Base-by-base conservation (phyloP, 2,329 filamentous ascomycete species). In the Colletotrichum sp. region DNA sequence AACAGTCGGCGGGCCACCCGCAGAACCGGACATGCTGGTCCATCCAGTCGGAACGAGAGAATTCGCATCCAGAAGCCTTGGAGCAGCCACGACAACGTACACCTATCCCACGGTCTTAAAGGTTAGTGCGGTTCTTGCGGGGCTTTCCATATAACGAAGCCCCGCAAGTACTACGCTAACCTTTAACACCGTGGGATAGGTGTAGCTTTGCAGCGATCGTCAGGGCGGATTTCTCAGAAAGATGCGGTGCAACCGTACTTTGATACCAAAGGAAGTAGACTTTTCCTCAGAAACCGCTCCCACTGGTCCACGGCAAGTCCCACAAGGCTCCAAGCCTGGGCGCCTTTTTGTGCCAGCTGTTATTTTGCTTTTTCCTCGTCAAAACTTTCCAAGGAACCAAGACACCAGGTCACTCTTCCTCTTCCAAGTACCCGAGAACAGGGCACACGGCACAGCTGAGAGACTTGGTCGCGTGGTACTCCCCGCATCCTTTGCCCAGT, bases 181-280 rank as follows among this genome's bases (percentile, higher is more conserved):
- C n/a, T n/a, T n/a, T n/a, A n/a, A n/a, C n/a, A n/a, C n/a, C n/a
- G n/a, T n/a, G n/a, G n/a, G n/a, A n/a, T n/a, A n/a, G n/a, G n/a
- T n/a, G n/a, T 72, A 72, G 72, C 62, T 62, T 52, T 52, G 64
- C 57, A 76, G 65, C 18, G 74, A 76, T 76, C 74, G 70, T 64
- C 74, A 76, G 74, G 74, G 70, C 74, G 64, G 55, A 32, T 34
- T 65, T 52, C 63, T 44, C 32, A n/a, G 44, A 52, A 52, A 52
- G 44, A 39, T 49, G 39, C 28, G 63, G 30, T 64, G 28, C 55
- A 16, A 49, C 59, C 36, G 30, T 63, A 60, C 67, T 64, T 49
- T 49, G 44, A 49, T 13, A 49, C 44, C 44, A 49, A 49, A 49
- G 44, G 44, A 21, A 52, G 44, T 52, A 21, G 44, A 49, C 44